Evolutionary conservation across 495 filamentous ascomycete genomes (phyloP), one percentile per base, ranked within the genome.

Genomic region (Polyplosphaeria fusca): DNA sequence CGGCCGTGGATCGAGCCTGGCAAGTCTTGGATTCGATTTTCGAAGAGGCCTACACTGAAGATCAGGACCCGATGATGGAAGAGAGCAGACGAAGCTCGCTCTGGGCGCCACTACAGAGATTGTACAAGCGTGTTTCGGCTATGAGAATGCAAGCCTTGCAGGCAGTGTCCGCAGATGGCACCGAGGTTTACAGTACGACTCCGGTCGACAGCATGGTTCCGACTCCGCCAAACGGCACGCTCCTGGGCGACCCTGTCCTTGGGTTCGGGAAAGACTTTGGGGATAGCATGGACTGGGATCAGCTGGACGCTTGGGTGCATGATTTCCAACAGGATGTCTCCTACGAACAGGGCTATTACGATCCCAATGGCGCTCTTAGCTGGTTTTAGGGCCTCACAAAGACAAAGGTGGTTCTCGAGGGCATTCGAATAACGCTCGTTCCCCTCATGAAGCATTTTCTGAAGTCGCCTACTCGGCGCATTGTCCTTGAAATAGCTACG

Each of bases 1-100:
- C n/a, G n/a, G 58, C 26, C 2, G 37, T 55, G 20, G 58, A 55
- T 13, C 58, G 51, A 5, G 58, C 58, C 12, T 61, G 58, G 58
- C 5, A 13, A 20, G 50, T 61, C 2, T 27, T 61, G 1, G 58
- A 61, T 25, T 37, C 20, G 11, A 44, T 50, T n/a, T 55, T 61
- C 22, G 37, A n/a, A 1, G 20, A 19, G 28, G 45, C 5, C 32
- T 20, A 42, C 14, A 20, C 49, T 12, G 49, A 32, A 35, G 7
- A 35, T 14, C 7, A 14, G 7, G 30, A 35, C 14, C 7, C 14
- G 7, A 7, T 14, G 14, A 35, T 14, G 7, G 14, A 35, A 35
- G 30, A 35, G 30, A 35, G 30, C 30, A 35, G 7, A 14, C 7
- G 14, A 35, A 7, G 30, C 7, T 7, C 7, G 30, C 30, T 35